Evolutionary conservation across 331 rosid species (phyloP), one percentile per base, ranked within the genome.

Genomic region (Malus hybrid): DNA sequence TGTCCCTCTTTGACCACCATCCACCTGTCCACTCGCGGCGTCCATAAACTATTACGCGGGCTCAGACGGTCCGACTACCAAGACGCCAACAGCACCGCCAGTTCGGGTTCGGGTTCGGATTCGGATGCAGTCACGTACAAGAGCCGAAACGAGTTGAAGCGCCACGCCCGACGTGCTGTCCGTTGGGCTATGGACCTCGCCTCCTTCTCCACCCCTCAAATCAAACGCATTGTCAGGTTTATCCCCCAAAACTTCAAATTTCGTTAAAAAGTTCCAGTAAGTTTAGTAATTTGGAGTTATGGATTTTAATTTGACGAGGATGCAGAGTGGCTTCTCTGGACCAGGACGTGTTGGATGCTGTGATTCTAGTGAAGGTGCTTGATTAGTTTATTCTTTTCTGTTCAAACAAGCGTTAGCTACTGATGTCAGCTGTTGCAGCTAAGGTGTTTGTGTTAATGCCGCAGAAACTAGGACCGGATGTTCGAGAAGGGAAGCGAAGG

Each of bases 401-500:
- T 24, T 10, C 36, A 58, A 29, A 36, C n/a, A 14, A 61, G 29
- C 20, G 34, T 56, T 70, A 11, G 32, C 26, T 52, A 68, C 22
- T 28, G 42, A 60, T 46, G 74, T 33, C 60, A 1, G 66, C 44
- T 57, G 30, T 78, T 91, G 95, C 68, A 82, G 89, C 65, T 46
- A 86, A 87, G 77, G 65, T 87, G 92, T 87, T 86, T 87, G 95
- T 70, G 82, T 62, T 75, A 79, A 79, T 84, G 90, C 69, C 85
- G 26, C 89, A 94, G 97, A 88, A 78, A 87, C 66, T 90, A 29
- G 88, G 95, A 18, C 85, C 88, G 14, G 96, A 90, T 84, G 95
- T 94, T 20, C 96, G 98, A 6, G 97, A 91, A 91, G 96, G 95
- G 82, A 88, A 82, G 79, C 85, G 97, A 20, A 85, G 99, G 86